Evolutionary conservation across 2,329 filamentous ascomycete species (phyloP), one percentile per base, ranked within the genome.

Genomic region (Aspergillus arachidicola): DNA sequence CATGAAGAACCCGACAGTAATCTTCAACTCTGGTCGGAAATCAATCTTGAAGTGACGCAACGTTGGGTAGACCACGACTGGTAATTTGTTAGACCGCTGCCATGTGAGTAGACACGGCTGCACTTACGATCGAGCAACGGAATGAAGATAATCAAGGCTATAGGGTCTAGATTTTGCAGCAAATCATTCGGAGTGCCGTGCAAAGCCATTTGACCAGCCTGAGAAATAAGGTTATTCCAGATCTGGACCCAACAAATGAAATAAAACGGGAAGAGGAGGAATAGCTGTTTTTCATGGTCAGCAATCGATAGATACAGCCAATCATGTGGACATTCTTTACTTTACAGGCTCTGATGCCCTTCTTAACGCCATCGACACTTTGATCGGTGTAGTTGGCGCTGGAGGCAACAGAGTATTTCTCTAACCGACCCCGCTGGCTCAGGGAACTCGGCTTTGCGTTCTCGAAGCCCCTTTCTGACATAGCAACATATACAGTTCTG

Each of bases 151-250:
- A 92, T 83, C 63, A 91, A 84, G 19, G 87, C 85, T 63, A 92
- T 84, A 11, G 89, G 88, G 76, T 91, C 87, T n/a, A 92, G 76
- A 75, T 91, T 91, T 73, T 86, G 83, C 56, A 92, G 82, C 38
- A 91, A 79, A 71, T 92, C 89, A 79, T 92, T 92, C 67, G 89
- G 90, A 0, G 89, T 81, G 41, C 89, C 88, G 70, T 87, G 79
- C 2, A 88, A 83, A 58, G 82, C 70, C 88, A 84, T 83, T 38
- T 75, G 77, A 10, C 75, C 76, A 43, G 80, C 81, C 69, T 73
- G 71, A 9, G 69, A 71, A 38, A 71, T 67, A 12, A 72, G 61
- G n/a, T 68, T 68, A 46, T 69, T 71, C 60, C 64, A 68, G 43
- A 89, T 83, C 62, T 73, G 71, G 77, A 63, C 45, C 59, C 62